These are phyloP conservation scores for Trichoderma erinaceum DNA, from an alignment of 495 filamentous ascomycete genomes.

Conservation along the genomic window DNA sequence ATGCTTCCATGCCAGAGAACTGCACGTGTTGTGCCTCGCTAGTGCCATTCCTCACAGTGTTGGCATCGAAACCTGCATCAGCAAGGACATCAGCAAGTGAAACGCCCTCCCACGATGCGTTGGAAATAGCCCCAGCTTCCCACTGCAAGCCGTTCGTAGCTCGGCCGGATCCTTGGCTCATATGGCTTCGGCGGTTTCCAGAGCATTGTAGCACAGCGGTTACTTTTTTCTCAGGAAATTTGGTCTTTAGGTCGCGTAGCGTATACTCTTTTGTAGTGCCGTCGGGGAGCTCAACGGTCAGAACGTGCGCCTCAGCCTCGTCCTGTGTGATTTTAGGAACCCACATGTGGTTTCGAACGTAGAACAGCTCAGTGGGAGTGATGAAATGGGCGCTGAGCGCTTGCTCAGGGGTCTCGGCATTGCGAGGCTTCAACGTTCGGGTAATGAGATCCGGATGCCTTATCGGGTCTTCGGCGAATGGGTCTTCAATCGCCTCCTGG, in stretches of 20 bases:
- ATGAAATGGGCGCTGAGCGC: slow-evolving; percentile 41
- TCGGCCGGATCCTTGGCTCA: slow-evolving; percentile 44
- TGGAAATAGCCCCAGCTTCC: slow-evolving; percentile 53
- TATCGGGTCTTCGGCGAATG: slow-evolving; percentile 46
- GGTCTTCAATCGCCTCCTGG: slow-evolving; percentile 46
- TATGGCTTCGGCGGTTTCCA: slow-evolving; percentile 56
- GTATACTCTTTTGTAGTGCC: slow-evolving; percentile 47
- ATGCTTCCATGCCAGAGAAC: slow-evolving; percentile 54
- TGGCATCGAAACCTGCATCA: slow-evolving; percentile 41
- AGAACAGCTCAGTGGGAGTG: slow-evolving; percentile 51
- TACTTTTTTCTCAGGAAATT: slow-evolving; percentile 49
- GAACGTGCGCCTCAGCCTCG: slow-evolving; percentile 37
- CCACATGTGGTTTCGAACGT: slow-evolving; percentile 59
- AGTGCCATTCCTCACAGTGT: background rate
- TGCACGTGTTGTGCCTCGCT: slow-evolving; percentile 45
- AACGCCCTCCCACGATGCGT: slow-evolving; percentile 57
- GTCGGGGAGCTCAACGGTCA: slow-evolving; percentile 50
- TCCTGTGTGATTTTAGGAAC: slow-evolving; percentile 44
- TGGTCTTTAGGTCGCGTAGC: slow-evolving; percentile 45
- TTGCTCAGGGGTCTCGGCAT: slow-evolving; percentile 49
- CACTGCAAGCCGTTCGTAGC: slow-evolving; percentile 55
- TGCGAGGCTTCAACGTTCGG: slow-evolving; percentile 47
- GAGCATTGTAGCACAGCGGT: slow-evolving; percentile 55
- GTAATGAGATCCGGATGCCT: slow-evolving; percentile 42
- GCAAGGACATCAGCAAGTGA: slow-evolving; percentile 51